phyloP scores from a whole-genome alignment of 345 rosid species.

The Syzygium oleosum region DNA sequence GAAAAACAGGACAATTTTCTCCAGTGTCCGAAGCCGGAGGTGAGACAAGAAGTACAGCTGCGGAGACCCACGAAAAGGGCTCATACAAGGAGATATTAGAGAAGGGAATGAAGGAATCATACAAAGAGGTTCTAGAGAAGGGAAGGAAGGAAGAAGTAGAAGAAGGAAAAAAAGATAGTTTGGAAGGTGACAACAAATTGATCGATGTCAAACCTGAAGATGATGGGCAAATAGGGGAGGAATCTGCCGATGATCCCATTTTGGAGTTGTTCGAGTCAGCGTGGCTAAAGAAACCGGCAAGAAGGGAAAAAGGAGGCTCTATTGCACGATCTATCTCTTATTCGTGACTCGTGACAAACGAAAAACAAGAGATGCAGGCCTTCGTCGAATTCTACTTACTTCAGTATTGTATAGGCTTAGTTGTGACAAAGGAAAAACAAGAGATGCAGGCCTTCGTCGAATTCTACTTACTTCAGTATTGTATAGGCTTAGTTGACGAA shows the following conservation, averaged over 20 bases:
- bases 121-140: conserved; percentile 48
- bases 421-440: background rate
- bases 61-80: background rate
- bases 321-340: background rate
- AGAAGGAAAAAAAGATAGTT: background rate
- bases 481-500: background rate
- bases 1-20: background rate
- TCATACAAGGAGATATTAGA: conserved; percentile 44
- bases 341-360: background rate
- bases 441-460: background rate
- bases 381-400: background rate
- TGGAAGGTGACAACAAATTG: background rate
- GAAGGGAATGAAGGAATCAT: conserved; percentile 34
- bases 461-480: background rate
- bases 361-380: background rate
- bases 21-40: background rate
- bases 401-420: background rate
- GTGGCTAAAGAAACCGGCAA: conserved; percentile 31
- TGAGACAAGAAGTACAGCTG: background rate
- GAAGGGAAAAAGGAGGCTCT: background rate
- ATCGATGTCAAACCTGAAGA: background rate
- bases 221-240: background rate
- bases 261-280: conserved; percentile 45
- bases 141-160: conserved; percentile 12
- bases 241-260: conserved; percentile 19